Conservation (phyloP, 2,329 filamentous ascomycete genomes). For the Capronia coronata region DNA sequence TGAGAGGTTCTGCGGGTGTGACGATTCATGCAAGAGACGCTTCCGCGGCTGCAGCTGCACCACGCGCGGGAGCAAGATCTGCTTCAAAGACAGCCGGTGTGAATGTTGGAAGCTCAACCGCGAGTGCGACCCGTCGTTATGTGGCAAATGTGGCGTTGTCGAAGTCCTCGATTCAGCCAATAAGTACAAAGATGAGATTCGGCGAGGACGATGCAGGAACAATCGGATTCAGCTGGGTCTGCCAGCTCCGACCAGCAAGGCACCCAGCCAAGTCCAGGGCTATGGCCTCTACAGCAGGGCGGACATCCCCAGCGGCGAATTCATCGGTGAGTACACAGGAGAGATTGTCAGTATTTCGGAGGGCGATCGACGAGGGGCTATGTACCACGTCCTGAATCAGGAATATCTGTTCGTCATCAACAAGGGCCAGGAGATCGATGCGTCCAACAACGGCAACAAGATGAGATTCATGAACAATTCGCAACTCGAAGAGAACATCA, state of each 20-base stretch:
- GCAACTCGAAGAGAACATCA: conserved; percentile 46
- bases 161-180: conserved; percentile 65
- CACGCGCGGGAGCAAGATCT: conserved; percentile 19
- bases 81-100: conserved; percentile 41
- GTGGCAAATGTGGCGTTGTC: conserved; percentile 61
- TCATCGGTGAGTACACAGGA: conserved; percentile 73
- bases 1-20: conserved; percentile 27
- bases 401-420: conserved; percentile 51
- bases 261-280: conserved; percentile 57
- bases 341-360: conserved; percentile 68
- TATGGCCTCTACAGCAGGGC: conserved; percentile 71
- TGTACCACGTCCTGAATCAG: conserved; percentile 36
- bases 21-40: conserved; percentile 25
- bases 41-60: conserved; percentile 29
- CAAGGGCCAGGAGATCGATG: conserved; percentile 55
- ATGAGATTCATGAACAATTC: conserved; percentile 80
- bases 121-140: conserved; percentile 75
- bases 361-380: conserved; percentile 59
- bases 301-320: conserved; percentile 61
- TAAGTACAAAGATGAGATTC: conserved; percentile 52
- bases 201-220: conserved; percentile 61
- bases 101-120: conserved; percentile 66
- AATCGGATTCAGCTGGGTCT: conserved; percentile 63
- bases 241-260: conserved; percentile 60
- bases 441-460: conserved; percentile 70